These are phyloP conservation scores for Scedosporium apiospermum DNA, from an alignment of 2,329 filamentous ascomycete species.

Conservation along the genomic window DNA sequence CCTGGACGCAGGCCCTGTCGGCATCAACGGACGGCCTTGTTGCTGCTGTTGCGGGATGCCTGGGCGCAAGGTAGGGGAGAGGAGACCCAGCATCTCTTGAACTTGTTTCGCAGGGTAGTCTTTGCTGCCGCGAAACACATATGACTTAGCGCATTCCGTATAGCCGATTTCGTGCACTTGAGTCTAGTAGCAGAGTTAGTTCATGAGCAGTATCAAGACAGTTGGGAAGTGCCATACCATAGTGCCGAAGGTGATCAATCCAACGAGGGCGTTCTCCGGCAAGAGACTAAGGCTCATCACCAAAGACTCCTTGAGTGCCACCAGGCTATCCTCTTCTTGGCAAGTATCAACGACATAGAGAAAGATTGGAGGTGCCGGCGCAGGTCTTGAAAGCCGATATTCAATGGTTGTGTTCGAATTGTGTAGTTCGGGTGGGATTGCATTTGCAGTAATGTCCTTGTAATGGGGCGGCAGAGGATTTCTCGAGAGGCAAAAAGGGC, in stretches of 20 bases:
- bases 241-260: slow-evolving; percentile 80
- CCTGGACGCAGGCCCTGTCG: slow-evolving; percentile 72
- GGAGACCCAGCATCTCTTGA: slow-evolving; percentile 95
- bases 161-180: slow-evolving; percentile 98
- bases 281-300: slow-evolving; percentile 78
- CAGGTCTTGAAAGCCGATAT: slow-evolving; percentile 70
- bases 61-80: slow-evolving; percentile 63
- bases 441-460: slow-evolving; percentile 78
- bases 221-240: slow-evolving; percentile 53
- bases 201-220: neutral
- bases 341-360: slow-evolving; percentile 82
- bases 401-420: slow-evolving; percentile 82
- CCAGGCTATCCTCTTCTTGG: slow-evolving; percentile 78
- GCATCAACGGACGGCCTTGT: slow-evolving; percentile 63
- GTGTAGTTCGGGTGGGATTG: slow-evolving; percentile 75
- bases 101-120: slow-evolving; percentile 98
- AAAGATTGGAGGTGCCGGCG: slow-evolving; percentile 80
- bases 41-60: slow-evolving; percentile 53
- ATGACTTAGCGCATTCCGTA: slow-evolving; percentile 95
- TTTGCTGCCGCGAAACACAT: slow-evolving; percentile 95
- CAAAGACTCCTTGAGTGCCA: slow-evolving; percentile 75
- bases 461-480: slow-evolving; percentile 79
- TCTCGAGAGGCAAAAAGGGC: slow-evolving; percentile 76
- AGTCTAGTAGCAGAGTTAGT: slow-evolving; percentile 40
- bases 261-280: slow-evolving; percentile 72